Evolutionary conservation across 352 stramenopile genomes (phyloP), one percentile per base, ranked within the genome.

Genomic region (Plasmopara halstedii): DNA sequence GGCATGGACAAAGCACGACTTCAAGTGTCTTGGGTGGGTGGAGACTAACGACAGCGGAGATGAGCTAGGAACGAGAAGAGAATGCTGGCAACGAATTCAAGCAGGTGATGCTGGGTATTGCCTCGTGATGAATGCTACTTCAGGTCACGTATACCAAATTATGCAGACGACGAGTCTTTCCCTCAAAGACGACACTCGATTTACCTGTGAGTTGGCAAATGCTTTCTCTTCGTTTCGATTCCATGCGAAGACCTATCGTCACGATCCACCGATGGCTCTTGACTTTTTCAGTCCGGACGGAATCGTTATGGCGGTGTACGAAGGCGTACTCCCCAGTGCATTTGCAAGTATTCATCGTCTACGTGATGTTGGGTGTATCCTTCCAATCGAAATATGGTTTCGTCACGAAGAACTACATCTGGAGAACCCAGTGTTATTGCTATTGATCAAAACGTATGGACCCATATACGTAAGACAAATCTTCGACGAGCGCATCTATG

Each of bases 121-220:
- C 45, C 62, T 82, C 46, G 44, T 90, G 21, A 51, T 59, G 15
- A 87, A 90, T 35, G 43, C 41, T 6, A 68, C 62, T 0, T 85
- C 63, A 6, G 70, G 62, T 31, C 44, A 79, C 41, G 45, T 66
- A 1, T 82, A 83, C 38, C 70, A 43, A n/a, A 58, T 80, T 6
- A 85, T 88, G 79, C 73, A 66, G 14, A 85, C 73, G 11, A 85
- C 68, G 4, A 59, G 58, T 37, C 43, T 77, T 2, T 84, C 73
- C 39, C 56, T 90, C 7, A 84, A 83, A 49, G 64, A 83, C 13
- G 73, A 85, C 23, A 58, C 67, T 44, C 70, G 67, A 9, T 90
- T 85, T 58, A 86, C 73, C 17, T 88, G 79, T 37, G 61, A 73
- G n/a, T 60, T 80, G 15, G 75, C 79, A 1, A 56, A 61, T 31